A percentile compares a stretch with the other conserved stretches of the same genome.
phyloP scores from a whole-genome alignment of 73 alveolate species.

The Stentor roeselii region DNA sequence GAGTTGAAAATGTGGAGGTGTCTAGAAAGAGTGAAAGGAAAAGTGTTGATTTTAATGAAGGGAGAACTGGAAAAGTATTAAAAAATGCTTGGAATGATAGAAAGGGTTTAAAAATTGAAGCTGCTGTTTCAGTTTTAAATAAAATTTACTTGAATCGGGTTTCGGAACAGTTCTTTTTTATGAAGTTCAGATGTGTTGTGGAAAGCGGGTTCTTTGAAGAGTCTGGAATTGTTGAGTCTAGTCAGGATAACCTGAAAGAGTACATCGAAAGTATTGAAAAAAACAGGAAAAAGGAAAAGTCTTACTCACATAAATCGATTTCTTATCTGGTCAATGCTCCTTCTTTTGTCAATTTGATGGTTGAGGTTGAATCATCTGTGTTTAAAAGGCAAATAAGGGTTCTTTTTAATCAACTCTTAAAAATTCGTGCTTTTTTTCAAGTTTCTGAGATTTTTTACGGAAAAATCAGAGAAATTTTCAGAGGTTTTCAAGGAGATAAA shows the following conservation, averaged over 20 bases:
- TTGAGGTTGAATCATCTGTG: neutral
- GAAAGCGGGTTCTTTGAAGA: slow-evolving; percentile 7
- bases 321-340: neutral
- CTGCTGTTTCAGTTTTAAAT: neutral
- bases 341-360: neutral
- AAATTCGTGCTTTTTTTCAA: too few species aligned
- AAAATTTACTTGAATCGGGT: too few species aligned
- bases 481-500: too few species aligned
- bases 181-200: neutral
- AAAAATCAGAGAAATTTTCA: too few species aligned
- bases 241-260: neutral
- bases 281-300: neutral
- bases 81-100: too few species aligned
- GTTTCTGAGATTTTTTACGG: too few species aligned
- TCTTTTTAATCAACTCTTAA: too few species aligned
- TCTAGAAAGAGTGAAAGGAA: too few species aligned
- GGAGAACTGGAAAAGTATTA: too few species aligned
- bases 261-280: neutral
- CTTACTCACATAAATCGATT: neutral
- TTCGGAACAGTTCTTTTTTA: neutral
- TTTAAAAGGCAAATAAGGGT: too few species aligned
- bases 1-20: too few species aligned
- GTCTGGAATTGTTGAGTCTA: neutral
- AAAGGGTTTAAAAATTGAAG: neutral
- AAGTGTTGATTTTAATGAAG: too few species aligned